Evolutionary conservation across 225 moss, liverwort and hornwort genomes (phyloP).

Genomic region (Lunularia cruciata): DNA sequence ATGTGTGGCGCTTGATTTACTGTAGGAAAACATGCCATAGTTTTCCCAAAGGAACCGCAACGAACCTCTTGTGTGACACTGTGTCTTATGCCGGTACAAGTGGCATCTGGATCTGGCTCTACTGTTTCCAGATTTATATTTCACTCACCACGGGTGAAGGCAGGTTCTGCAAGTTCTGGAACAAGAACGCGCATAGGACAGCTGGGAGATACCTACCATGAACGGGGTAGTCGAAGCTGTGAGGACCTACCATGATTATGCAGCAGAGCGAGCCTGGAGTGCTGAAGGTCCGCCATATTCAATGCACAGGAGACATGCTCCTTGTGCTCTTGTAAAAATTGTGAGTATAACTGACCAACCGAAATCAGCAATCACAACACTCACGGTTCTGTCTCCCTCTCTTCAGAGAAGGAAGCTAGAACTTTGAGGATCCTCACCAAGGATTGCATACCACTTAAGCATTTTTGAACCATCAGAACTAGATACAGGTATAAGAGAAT

Average conservation of each 20-base stretch:
- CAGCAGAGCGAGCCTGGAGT: conserved; percentile 4
- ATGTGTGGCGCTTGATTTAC: too few relatives aligned
- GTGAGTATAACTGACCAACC: background rate
- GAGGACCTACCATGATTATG: background rate
- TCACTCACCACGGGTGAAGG: background rate
- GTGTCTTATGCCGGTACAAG: background rate
- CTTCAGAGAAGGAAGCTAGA: background rate
- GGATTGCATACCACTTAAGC: background rate
- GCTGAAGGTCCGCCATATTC: conserved; percentile 1
- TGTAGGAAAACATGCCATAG: too few relatives aligned
- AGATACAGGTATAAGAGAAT: background rate
- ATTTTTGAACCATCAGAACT: background rate
- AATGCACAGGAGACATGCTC: background rate
- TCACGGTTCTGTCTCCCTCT: conserved; percentile 12
- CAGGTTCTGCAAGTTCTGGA: background rate
- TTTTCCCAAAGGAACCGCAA: too few relatives aligned
- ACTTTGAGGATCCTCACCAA: background rate
- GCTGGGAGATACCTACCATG: background rate
- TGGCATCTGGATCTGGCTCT: background rate
- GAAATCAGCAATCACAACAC: background rate
- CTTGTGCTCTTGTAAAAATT: background rate
- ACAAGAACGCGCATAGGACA: background rate
- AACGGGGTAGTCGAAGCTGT: background rate
- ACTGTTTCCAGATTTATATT: background rate
- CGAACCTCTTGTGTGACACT: background rate